Evolutionary conservation across 2,329 filamentous ascomycete genomes (phyloP), one percentile per base, ranked within the genome.

Genomic region (Aspergillus arachidicola): DNA sequence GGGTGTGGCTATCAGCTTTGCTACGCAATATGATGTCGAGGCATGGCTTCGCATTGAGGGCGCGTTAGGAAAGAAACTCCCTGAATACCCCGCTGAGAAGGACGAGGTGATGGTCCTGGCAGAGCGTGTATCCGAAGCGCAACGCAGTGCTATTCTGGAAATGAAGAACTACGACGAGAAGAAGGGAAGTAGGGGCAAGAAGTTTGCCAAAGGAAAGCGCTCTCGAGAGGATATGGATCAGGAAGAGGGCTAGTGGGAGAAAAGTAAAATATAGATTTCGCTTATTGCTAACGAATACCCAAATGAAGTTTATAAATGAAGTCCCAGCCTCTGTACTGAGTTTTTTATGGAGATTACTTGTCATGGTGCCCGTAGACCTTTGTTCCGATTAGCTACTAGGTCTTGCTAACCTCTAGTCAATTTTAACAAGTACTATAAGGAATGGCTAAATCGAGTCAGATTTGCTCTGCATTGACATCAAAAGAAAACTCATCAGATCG

Each of bases 1-100:
- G 1, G 94, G 94, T 57, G 86, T 92, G 50, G 93, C 93, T 3
- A 85, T 97, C 50, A 91, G 85, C 58, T 80, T 97, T 10, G 89
- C 95, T 3, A 96, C 92, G 0, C 94, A 97, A 77, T 97, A 96
- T 68, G 93, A 96, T 72, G 80, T 94, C 1, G 91, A 94, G 75
- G 85, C 95, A 26, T 96, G 87, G 79, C 80, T 90, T 71, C 83
- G 93, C 21, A 96, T 96, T 57, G 94, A 97, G 77, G 87, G 87
- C 2, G 91, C 93, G 0, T 81, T 97, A 10, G 91, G 91, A 14
- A 91, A 91, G 80, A 89, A 94, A 79, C 81, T 96, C 60, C 78
- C 83, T 0, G 89, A 91, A 73, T 91, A 91, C 71, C 81, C 86
- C 2, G 83, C 87, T 0, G 86, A 89, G 55, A 92, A 93, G 80